These are phyloP conservation scores for Erodium moschatum DNA, from an alignment of 441 rosid genomes.

Conservation along the genomic window DNA sequence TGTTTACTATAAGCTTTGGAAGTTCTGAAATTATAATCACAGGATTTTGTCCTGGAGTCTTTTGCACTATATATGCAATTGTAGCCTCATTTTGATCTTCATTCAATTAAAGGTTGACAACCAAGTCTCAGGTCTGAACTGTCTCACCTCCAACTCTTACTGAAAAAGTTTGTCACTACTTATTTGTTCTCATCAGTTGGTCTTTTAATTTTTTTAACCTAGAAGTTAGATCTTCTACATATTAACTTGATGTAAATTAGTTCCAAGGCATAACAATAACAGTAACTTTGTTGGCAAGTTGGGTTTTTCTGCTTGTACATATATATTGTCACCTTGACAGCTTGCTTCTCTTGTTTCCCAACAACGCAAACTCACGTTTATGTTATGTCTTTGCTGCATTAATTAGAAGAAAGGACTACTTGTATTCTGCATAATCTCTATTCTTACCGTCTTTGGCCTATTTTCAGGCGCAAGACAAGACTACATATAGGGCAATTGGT, in stretches of 20 bases:
- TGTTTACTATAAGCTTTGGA: not conserved
- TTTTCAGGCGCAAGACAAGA: slow-evolving; percentile 45
- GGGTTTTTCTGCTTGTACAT: slow-evolving; percentile 3
- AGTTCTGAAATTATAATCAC: not conserved
- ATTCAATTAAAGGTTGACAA: not conserved
- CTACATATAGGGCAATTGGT: slow-evolving; percentile 56
- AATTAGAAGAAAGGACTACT: not conserved
- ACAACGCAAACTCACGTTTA: not conserved
- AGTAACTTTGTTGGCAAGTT: not conserved
- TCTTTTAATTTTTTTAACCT: too few species aligned
- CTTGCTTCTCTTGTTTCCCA: not conserved
- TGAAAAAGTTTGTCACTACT: too few species aligned
- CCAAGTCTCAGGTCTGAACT: not conserved
- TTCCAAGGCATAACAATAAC: not conserved
- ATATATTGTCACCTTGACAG: not conserved
- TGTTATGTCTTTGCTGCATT: not conserved
- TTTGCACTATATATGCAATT: not conserved
- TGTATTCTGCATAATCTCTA: not conserved
- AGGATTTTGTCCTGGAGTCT: not conserved
- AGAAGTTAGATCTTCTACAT: too few species aligned
- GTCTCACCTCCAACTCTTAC: too few species aligned
- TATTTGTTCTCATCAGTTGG: too few species aligned
- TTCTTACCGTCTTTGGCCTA: not conserved
- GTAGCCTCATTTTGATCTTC: not conserved
- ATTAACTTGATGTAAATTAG: too few species aligned